Base-by-base conservation (phyloP, 202 grass and related monocot species). In the Digitaria exilis region DNA sequence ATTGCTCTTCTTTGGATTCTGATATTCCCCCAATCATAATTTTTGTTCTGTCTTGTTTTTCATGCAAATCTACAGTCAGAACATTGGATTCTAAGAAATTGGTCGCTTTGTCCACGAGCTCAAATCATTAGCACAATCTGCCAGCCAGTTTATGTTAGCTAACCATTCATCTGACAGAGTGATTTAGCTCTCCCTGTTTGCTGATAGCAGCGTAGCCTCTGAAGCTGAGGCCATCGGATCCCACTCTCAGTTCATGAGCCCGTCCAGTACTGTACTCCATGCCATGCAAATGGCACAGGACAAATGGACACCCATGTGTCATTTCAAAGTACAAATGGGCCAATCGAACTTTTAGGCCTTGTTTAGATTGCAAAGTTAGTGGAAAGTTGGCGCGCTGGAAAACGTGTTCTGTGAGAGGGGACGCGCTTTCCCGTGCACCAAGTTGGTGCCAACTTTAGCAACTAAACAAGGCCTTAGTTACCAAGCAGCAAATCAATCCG, bases 1-100 rank as follows among this genome's bases (percentile, higher is more conserved):
- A 57, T 54, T 55, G 32, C 4, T 34, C 41, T 55, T 73, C 84
- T 14, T 86, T 41, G 78, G 78, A 58, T 80, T 80, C 32, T 57
- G 25, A 11, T 28, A 39, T 67, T 11, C 42, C 11, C 7, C 7
- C 46, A 39, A 66, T 39, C 37, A 39, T 39, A 5, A 39, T 26
- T 24, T 39, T 43, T 69, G 2, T 45, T 17, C 39, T 19, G 15
- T 10, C 50, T 42, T 78, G 15, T 13, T 45, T 29, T n/a, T 3
- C 55, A 61, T 9, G 42, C 0, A 71, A 29, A 22, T 30, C 11
- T 30, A 17, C 24, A 22, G 22, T 44, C 46, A 42, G 65, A 34
- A 6, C 46, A 48, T 19, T 21, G 29, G 57, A 74, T 83, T 21
- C 57, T 34, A 50, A 50, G 14, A 34, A 6, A 22, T 16, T 34